Evolutionary conservation across 2,329 filamentous ascomycete species (phyloP), one percentile per base, ranked within the genome.

Genomic region (Ilyonectria mors-panacis): DNA sequence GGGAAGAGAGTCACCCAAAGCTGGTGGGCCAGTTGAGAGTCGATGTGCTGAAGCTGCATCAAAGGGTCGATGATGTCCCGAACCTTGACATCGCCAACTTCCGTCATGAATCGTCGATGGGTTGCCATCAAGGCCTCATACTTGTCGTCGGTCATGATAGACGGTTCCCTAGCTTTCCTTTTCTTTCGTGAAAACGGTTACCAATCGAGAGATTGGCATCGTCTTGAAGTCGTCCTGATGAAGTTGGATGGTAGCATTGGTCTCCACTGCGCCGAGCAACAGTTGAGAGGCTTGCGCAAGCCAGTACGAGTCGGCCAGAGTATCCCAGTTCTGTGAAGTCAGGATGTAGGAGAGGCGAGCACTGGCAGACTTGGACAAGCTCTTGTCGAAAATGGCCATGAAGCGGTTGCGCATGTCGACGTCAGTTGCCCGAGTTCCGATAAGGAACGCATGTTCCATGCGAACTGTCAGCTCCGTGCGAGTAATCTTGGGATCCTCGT

Each of bases 321-420:
- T 97, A 78, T 98, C 95, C 96, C 96, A 99, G 75, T 98, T 98
- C 79, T 99, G 97, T 26, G 93, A 92, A 0, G 91, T 91, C 62
- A 99, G 88, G 4, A 98, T 92, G 81, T 98, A 98, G 66, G 92
- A 92, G 44, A 99, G 86, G 42, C 97, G 92, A 65, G 94, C 93
- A 76, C 93, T 97, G 1, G 95, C 95, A 8, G 94, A 94, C 76
- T 95, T 93, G n/a, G 94, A 97, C 71, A 99, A 85, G 78, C 94
- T 97, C 81, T 93, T 93, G 81, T 98, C 95, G 73, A 99, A 98
- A 70, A 99, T 98, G 21, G 89, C 89, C 91, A 99, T 94, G 83
- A 99, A 99, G 15, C 95, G 92, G 76, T 97, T 97, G 50, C 96
- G 93, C 94, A 98, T 98, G 65, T 97, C 93, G 13, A 98, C 93